These are phyloP conservation scores for Cryptococcus sp. DNA, from an alignment of 1,284 basidiomycete genomes.

Conservation along the genomic window DNA sequence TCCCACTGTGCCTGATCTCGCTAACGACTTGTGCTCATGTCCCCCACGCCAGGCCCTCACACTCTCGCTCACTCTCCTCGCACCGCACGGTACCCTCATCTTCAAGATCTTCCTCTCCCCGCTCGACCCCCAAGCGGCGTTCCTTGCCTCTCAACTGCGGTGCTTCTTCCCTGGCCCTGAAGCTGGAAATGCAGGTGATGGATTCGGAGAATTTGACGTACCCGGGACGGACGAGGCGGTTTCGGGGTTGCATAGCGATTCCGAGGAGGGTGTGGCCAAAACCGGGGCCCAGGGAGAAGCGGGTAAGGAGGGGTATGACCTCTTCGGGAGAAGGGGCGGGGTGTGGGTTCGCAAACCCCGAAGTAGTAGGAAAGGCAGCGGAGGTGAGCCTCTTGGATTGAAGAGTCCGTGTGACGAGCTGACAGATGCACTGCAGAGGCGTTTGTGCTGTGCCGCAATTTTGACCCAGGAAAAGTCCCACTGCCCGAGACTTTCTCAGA, in stretches of 20 bases:
- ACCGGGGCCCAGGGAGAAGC: background rate
- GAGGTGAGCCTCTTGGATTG: conserved; percentile 36
- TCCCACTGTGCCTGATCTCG: conserved; percentile 58
- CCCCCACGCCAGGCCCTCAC: conserved; percentile 57
- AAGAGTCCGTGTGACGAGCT: background rate
- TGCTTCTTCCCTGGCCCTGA: conserved; percentile 51
- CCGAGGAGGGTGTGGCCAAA: background rate
- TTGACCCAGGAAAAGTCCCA: conserved; percentile 45
- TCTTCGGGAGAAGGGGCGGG: conserved; percentile 41
- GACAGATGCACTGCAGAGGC: conserved; percentile 49
- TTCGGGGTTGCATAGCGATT: background rate
- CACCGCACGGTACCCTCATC: conserved; percentile 55
- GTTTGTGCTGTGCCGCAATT: conserved; percentile 56
- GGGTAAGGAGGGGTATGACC: conserved; percentile 29
- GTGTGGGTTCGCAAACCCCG: conserved; percentile 51
- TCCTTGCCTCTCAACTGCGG: conserved; percentile 52
- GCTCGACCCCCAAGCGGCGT: conserved; percentile 49
- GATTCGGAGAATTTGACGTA: conserved; percentile 25
- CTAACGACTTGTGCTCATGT: conserved; percentile 58
- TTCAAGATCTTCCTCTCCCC: conserved; percentile 59
- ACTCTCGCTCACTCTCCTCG: conserved; percentile 55
- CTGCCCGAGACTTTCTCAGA: conserved; percentile 31
- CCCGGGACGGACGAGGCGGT: conserved; percentile 19
- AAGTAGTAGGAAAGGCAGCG: conserved; percentile 49
- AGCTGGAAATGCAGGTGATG: conserved; percentile 6